Evolutionary conservation across 1,284 basidiomycete species (phyloP).

Genomic region (Psilocybe mexicana): DNA sequence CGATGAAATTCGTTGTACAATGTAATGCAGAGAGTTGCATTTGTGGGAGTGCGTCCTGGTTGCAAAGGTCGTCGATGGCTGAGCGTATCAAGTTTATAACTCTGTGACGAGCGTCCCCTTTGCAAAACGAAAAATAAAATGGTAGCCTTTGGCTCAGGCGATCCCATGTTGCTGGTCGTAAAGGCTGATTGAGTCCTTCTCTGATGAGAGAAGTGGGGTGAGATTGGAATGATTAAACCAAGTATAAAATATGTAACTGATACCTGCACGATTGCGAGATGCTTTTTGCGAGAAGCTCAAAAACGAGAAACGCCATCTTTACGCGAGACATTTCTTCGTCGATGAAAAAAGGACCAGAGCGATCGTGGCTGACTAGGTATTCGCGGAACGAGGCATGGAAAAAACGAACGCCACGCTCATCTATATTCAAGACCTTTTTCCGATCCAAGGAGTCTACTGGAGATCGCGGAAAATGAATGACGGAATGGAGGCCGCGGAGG

Average conservation of each 20-base stretch:
- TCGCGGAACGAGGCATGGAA: slow-evolving; percentile 6
- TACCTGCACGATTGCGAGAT: not conserved
- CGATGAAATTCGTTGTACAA: not conserved
- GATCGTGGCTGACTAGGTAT: not conserved
- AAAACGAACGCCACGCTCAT: not conserved
- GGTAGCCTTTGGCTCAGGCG: not conserved
- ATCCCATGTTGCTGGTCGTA: not conserved
- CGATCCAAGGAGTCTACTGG: no score
- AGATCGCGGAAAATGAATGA: not conserved
- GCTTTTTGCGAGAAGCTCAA: not conserved
- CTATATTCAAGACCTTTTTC: no score
- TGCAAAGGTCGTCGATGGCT: not conserved
- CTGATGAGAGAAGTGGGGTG: no score
- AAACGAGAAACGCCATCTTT: not conserved
- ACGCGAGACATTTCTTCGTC: not conserved
- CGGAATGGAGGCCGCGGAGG: slow-evolving; percentile 2
- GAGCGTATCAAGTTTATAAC: not conserved
- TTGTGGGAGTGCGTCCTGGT: not conserved
- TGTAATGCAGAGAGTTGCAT: not conserved
- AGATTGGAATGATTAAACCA: no score
- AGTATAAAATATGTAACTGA: not conserved
- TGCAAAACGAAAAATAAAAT: not conserved
- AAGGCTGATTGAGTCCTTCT: not conserved
- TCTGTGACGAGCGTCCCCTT: not conserved
- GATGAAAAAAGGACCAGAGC: not conserved